These are phyloP conservation scores for Phyllosticta citrichinensis DNA, from an alignment of 2,329 filamentous ascomycete genomes.

Conservation along the genomic window DNA sequence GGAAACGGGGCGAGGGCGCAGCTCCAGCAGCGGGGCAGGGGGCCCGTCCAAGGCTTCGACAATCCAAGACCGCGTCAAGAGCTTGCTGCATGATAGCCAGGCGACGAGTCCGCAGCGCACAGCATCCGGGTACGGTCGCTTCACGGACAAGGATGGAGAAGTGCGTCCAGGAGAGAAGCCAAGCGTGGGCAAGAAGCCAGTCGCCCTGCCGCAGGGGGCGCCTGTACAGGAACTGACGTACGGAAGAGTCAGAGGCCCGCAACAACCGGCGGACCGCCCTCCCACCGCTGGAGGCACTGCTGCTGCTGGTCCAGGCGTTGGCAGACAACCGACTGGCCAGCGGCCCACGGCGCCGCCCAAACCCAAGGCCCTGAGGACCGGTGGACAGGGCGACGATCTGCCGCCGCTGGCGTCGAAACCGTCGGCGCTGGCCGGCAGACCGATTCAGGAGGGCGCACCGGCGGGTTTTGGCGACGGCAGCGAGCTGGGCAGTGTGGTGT, in stretches of 20 bases:
- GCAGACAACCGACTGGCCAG: background rate
- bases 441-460: background rate
- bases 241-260: conserved; percentile 14
- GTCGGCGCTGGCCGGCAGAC: background rate
- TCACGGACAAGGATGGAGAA: conserved; percentile 45
- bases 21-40: conserved; percentile 16
- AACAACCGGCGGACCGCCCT: conserved; percentile 1
- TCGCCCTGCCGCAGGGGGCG: background rate
- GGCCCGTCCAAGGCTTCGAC: conserved; percentile 52
- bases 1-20: conserved; percentile 32
- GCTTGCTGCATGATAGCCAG: conserved; percentile 64
- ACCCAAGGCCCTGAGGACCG: conserved; percentile 47
- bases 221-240: conserved; percentile 7
- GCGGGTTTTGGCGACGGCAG: background rate
- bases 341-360: conserved; percentile 49
- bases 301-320: conserved; percentile 14
- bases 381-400: conserved; percentile 21
- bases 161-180: conserved; percentile 2
- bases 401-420: conserved; percentile 14
- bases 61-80: conserved; percentile 87
- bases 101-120: conserved; percentile 53
- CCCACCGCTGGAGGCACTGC: background rate
- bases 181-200: background rate
- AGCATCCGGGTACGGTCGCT: conserved; percentile 83
- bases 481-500: background rate